A percentile compares a stretch with the other conserved stretches of the same genome.
Evolutionary conservation across 1,284 basidiomycete genomes (phyloP).

Genomic region (Agaricales sp.): DNA sequence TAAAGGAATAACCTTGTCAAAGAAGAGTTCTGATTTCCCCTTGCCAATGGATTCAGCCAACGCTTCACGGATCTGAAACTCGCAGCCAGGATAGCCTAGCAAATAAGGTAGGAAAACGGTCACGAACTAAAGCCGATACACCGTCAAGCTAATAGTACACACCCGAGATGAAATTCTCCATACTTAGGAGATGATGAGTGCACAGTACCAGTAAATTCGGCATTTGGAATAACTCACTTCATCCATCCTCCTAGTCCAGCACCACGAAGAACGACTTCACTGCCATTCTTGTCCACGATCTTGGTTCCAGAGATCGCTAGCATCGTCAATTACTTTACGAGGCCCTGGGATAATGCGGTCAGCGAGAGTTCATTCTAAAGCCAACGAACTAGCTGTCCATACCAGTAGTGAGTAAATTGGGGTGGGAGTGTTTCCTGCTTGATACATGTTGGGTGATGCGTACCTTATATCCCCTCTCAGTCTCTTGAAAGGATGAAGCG

Average conservation of each 20-base stretch:
- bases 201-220: too few relatives aligned
- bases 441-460: too few relatives aligned
- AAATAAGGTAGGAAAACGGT: too few relatives aligned
- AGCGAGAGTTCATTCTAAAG: too few relatives aligned
- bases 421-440: too few relatives aligned
- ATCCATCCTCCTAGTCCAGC: slow-evolving; percentile 52
- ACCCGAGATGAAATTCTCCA: slow-evolving; percentile 58
- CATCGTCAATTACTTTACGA: too few relatives aligned
- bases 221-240: slow-evolving; percentile 12
- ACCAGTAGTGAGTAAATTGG: too few relatives aligned
- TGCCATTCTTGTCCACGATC: slow-evolving; percentile 38
- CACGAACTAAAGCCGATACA: neutral
- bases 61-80: slow-evolving; percentile 57
- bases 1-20: slow-evolving; percentile 44
- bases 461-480: too few relatives aligned
- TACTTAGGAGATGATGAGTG: slow-evolving; percentile 28
- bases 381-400: too few relatives aligned
- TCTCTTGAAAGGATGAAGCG: too few relatives aligned
- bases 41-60: slow-evolving; percentile 52
- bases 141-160: neutral
- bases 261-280: slow-evolving; percentile 51
- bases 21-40: slow-evolving; percentile 67
- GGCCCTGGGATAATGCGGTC: too few relatives aligned
- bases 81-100: slow-evolving; percentile 46
- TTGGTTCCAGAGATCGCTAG: slow-evolving; percentile 46